Evolutionary conservation across 805 yeast species (phyloP).

Genomic region (Wickerhamiella vanderwaltii): DNA sequence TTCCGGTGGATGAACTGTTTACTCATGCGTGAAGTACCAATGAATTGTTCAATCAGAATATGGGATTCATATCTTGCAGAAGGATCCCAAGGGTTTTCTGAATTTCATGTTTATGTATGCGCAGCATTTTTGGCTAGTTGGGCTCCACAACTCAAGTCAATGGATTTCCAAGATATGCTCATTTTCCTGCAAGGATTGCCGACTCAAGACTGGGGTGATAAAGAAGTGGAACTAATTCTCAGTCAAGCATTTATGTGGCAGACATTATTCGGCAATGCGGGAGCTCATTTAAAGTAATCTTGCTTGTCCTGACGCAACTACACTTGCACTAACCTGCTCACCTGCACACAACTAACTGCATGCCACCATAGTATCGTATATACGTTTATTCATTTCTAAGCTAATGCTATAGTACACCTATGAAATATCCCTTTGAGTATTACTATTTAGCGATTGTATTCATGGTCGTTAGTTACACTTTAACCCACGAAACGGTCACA

Average conservation of each 20-base stretch:
- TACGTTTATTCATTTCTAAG: no score
- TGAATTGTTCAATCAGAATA: conserved; percentile 74
- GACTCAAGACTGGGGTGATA: conserved; percentile 71
- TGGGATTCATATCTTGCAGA: conserved; percentile 83
- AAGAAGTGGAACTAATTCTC: conserved; percentile 78
- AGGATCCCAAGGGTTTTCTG: conserved; percentile 61
- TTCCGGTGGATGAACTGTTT: conserved; percentile 99
- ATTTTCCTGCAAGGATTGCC: conserved; percentile 87
- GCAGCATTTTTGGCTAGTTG: conserved; percentile 91
- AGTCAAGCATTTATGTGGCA: conserved; percentile 98
- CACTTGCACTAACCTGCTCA: no score
- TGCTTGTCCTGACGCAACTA: not conserved
- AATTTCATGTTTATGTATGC: conserved; percentile 92
- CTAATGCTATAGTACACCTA: no score
- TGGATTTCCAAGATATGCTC: conserved; percentile 92
- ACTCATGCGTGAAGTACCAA: conserved; percentile 81
- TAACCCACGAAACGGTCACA: conserved; percentile 19
- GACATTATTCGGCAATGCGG: conserved; percentile 75
- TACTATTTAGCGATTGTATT: not conserved
- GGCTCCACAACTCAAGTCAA: conserved; percentile 59
- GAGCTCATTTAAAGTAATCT: conserved; percentile 56
- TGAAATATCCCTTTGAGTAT: no score
- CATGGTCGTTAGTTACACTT: not conserved
- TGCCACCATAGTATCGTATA: no score
- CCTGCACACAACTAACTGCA: no score